phyloP scores from a whole-genome alignment of 345 rosid genomes.

The Eucalyptus erythrocorys region DNA sequence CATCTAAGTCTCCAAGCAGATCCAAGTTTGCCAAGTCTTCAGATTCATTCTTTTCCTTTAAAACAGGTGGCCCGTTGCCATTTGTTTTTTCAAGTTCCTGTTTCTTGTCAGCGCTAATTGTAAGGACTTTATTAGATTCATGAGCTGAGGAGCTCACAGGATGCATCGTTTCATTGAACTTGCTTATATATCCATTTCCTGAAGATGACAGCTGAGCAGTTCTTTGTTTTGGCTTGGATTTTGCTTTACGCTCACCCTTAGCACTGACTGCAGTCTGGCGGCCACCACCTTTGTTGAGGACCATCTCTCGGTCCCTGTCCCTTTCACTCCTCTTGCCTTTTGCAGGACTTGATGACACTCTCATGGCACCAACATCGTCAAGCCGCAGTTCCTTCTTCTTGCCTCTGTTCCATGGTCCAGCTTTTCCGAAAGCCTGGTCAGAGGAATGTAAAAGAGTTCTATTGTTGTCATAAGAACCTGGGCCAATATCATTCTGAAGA shows the following conservation, averaged over 20 bases:
- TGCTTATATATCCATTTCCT: conserved; percentile 14
- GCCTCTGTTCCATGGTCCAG: conserved; percentile 30
- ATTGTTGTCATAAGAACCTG: background rate
- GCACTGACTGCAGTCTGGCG: conserved; percentile 7
- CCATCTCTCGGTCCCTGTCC: conserved; percentile 21
- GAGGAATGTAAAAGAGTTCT: background rate
- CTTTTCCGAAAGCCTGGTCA: conserved; percentile 21
- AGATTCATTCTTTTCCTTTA: conserved; percentile 12
- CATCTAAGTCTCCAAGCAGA: conserved; percentile 22
- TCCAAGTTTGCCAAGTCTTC: conserved; percentile 6
- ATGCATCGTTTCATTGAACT: background rate
- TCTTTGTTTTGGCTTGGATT: conserved; percentile 49
- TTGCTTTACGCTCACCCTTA: conserved; percentile 39
- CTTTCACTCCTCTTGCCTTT: conserved; percentile 60
- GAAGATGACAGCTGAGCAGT: conserved; percentile 25
- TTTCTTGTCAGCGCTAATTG: conserved; percentile 8
- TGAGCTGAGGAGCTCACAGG: background rate
- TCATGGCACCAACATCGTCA: conserved; percentile 31
- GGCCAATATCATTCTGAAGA: background rate
- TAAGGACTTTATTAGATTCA: background rate
- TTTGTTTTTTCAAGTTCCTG: conserved; percentile 4
- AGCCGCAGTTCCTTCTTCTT: conserved; percentile 46
- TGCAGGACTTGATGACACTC: conserved; percentile 13
- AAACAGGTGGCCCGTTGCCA: background rate
- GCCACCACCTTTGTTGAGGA: conserved; percentile 15